Evolutionary conservation across 2,329 filamentous ascomycete species (phyloP).

Genomic region (Diaporthe humulicola): DNA sequence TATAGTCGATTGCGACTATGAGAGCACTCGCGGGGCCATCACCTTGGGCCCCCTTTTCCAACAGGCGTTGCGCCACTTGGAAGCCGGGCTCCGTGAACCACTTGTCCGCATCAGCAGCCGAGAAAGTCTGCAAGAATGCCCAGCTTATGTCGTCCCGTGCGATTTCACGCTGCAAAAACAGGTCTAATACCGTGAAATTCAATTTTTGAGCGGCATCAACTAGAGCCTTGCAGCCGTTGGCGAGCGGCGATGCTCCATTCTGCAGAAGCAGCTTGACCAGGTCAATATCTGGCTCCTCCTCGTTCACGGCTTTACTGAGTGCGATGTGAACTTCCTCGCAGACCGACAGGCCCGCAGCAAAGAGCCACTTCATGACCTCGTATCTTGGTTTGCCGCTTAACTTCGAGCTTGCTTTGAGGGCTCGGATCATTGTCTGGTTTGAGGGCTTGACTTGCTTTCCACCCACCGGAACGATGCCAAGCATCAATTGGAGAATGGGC

Average conservation of each 20-base stretch:
- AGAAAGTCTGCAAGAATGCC: constrained; percentile 61
- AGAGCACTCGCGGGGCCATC: constrained; percentile 61
- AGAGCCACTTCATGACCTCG: constrained; percentile 62
- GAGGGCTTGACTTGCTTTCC: constrained; percentile 61
- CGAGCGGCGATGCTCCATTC: constrained; percentile 65
- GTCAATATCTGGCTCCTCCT: constrained; percentile 62
- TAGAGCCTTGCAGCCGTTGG: constrained; percentile 65
- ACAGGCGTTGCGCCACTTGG: constrained; percentile 60
- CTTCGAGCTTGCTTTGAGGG: constrained; percentile 68
- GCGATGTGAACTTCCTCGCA: constrained; percentile 65
- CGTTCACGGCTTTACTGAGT: constrained; percentile 66
- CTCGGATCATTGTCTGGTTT: constrained; percentile 60
- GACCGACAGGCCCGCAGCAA: constrained; percentile 63
- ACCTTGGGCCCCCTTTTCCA: constrained; percentile 63
- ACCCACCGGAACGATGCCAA: constrained; percentile 59
- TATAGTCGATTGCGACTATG: constrained; percentile 59
- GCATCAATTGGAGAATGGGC: constrained; percentile 63
- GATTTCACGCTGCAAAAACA: constrained; percentile 59
- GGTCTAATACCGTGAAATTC: constrained; percentile 53
- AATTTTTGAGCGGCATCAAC: constrained; percentile 61
- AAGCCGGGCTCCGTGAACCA: constrained; percentile 65
- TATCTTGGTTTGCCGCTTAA: constrained; percentile 63
- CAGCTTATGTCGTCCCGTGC: constrained; percentile 58
- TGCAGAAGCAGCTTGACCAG: constrained; percentile 62
- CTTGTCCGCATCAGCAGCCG: constrained; percentile 51